Conservation (phyloP, 768 basidiomycete genomes). For the Rhodosporidiobolus odoratus region DNA sequence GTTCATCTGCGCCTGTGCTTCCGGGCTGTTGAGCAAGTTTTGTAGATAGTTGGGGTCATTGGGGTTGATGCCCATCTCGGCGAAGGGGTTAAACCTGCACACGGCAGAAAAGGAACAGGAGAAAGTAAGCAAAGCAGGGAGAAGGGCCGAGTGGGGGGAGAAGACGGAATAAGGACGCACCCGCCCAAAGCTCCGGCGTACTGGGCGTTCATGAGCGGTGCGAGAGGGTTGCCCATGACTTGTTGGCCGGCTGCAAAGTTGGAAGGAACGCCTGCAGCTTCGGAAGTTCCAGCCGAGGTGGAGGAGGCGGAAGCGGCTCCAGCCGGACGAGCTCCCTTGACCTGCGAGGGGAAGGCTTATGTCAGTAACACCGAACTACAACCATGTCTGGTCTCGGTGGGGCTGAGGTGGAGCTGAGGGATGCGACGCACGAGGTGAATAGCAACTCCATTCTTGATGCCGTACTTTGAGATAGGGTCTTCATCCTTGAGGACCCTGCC, state of each 20-base stretch:
- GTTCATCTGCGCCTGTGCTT: constrained; percentile 83
- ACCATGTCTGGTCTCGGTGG: constrained; percentile 59
- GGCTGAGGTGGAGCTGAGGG: background rate
- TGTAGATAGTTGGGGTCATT: constrained; percentile 70
- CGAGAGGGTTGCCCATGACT: constrained; percentile 41
- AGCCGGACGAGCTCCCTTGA: constrained; percentile 32
- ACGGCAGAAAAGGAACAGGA: background rate
- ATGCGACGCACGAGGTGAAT: constrained; percentile 26
- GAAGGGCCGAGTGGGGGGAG: background rate
- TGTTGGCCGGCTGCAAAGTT: constrained; percentile 67
- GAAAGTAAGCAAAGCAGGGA: background rate
- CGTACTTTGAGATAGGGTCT: constrained; percentile 13
- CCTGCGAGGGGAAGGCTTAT: background rate
- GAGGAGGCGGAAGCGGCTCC: constrained; percentile 48
- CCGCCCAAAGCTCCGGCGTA: constrained; percentile 50
- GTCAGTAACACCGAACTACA: background rate
- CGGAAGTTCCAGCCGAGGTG: constrained; percentile 65
- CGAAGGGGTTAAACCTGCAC: constrained; percentile 74
- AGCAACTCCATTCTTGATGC: constrained; percentile 30
- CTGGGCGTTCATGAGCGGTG: constrained; percentile 41
- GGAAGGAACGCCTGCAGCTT: constrained; percentile 46
- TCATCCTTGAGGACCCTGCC: constrained; percentile 55
- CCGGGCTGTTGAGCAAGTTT: constrained; percentile 64
- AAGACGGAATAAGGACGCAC: background rate
- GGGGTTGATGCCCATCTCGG: constrained; percentile 79